These are phyloP conservation scores for Jacaranda copaia DNA, from an alignment of 257 asterid species.

Conservation along the genomic window DNA sequence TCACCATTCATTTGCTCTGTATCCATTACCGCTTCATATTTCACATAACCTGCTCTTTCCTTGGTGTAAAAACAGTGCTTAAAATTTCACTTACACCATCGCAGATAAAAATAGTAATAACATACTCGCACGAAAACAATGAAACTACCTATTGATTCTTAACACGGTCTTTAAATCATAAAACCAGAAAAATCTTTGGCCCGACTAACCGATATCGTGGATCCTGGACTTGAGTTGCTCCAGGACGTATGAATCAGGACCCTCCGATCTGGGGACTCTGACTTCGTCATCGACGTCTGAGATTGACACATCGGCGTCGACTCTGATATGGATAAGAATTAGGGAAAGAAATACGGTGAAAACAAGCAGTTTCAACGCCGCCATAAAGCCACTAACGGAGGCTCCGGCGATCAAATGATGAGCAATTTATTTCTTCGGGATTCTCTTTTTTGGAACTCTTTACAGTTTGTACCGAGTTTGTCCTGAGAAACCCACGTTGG, in stretches of 20 bases:
- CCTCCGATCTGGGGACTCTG: slow-evolving; percentile 53
- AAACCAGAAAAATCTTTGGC: slow-evolving; percentile 12
- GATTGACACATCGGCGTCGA: slow-evolving; percentile 49
- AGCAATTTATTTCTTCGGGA: slow-evolving; percentile 10
- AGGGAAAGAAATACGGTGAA: slow-evolving; percentile 41
- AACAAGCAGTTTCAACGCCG: slow-evolving; percentile 44
- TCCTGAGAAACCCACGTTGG: slow-evolving; percentile 38
- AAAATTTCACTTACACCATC: slow-evolving; percentile 18
- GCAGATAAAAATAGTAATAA: slow-evolving; percentile 8
- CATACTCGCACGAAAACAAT: slow-evolving; percentile 21
- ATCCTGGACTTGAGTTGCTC: slow-evolving; percentile 69
- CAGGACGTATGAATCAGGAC: slow-evolving; percentile 47
- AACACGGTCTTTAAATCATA: slow-evolving; percentile 10
- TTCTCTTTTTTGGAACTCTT: neutral
- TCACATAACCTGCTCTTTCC: slow-evolving; percentile 8
- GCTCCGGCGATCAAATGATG: slow-evolving; percentile 48
- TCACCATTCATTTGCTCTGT: slow-evolving; percentile 3
- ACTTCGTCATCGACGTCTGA: slow-evolving; percentile 48
- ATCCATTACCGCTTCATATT: slow-evolving; percentile 10
- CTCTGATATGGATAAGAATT: slow-evolving; percentile 47
- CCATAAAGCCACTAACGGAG: slow-evolving; percentile 51
- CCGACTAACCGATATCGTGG: slow-evolving; percentile 68
- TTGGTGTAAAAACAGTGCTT: neutral
- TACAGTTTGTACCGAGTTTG: slow-evolving; percentile 17
- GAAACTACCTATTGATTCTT: slow-evolving; percentile 15